Percentiles rank a stretch among this genome's conserved stretches.
Conservation (phyloP, 2,329 filamentous ascomycete species). For the Plenodomus lindquistii region DNA sequence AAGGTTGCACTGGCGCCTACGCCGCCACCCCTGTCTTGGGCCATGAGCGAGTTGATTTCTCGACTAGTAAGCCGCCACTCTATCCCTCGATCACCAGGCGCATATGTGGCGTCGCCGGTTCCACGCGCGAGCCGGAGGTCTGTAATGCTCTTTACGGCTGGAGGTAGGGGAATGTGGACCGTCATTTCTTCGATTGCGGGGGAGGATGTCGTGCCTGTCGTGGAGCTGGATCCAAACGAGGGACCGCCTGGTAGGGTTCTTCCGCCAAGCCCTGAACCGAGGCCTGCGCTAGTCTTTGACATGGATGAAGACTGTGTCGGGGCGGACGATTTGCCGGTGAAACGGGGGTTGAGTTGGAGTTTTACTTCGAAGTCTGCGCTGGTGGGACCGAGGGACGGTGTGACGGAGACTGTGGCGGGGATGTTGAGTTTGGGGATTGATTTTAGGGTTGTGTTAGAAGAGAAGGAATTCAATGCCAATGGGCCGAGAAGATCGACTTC, state of each 20-base stretch:
- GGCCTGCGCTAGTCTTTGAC: conserved; percentile 20
- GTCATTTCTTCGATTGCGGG: conserved; percentile 71
- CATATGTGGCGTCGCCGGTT: conserved; percentile 81
- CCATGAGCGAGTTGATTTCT: conserved; percentile 62
- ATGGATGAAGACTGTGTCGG: conserved; percentile 39
- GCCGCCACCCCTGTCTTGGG: conserved; percentile 47
- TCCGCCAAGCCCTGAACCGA: conserved; percentile 4
- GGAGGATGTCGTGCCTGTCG: conserved; percentile 38
- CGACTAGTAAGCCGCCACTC: conserved; percentile 84
- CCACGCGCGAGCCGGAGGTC: conserved; percentile 80
- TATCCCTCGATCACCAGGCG: conserved; percentile 69
- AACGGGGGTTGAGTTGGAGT: conserved; percentile 65
- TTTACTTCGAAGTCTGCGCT: conserved; percentile 90
- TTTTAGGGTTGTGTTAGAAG: conserved; percentile 25
- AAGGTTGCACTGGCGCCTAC: conserved; percentile 72
- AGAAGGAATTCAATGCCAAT: conserved; percentile 50
- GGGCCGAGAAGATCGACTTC: conserved; percentile 87
- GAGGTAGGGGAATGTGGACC: conserved; percentile 77
- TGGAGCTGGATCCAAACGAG: conserved; percentile 24
- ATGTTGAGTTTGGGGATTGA: conserved; percentile 67
- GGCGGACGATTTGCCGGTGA: conserved; percentile 43
- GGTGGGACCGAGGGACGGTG: conserved; percentile 72
- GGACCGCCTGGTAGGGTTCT: not conserved
- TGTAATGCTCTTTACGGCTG: conserved; percentile 77
- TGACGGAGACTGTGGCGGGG: conserved; percentile 80